Conservation (phyloP, 352 stramenopile genomes). For the Pythium aquatile region DNA sequence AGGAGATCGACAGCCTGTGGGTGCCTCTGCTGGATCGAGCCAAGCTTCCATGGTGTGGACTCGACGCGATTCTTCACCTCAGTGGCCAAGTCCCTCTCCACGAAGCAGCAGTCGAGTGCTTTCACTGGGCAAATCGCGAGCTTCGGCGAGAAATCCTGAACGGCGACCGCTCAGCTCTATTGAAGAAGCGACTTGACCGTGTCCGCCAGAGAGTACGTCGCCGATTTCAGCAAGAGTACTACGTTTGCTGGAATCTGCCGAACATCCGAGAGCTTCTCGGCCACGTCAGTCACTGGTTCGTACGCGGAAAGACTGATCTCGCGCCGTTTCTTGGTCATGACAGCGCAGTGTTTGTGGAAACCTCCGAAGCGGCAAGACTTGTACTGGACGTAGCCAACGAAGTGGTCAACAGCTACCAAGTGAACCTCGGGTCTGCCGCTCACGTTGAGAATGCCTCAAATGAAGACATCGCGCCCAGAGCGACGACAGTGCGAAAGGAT, state of each 20-base stretch:
- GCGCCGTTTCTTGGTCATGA: slow-evolving; percentile 61
- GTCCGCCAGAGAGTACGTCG: slow-evolving; percentile 42
- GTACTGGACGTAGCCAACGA: slow-evolving; percentile 49
- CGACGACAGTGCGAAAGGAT: neutral
- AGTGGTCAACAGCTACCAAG: slow-evolving; percentile 58
- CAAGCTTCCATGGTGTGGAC: slow-evolving; percentile 57
- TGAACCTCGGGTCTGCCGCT: slow-evolving; percentile 35
- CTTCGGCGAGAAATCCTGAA: slow-evolving; percentile 20
- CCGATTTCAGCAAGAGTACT: slow-evolving; percentile 76
- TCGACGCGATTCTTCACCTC: slow-evolving; percentile 71
- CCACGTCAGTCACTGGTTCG: slow-evolving; percentile 66
- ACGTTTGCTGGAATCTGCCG: slow-evolving; percentile 60
- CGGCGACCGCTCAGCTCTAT: slow-evolving; percentile 4
- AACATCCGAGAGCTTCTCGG: slow-evolving; percentile 59
- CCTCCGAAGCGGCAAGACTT: slow-evolving; percentile 32
- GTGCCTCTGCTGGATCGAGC: slow-evolving; percentile 42
- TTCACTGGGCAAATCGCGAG: slow-evolving; percentile 52
- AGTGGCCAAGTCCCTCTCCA: slow-evolving; percentile 76
- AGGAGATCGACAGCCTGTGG: slow-evolving; percentile 59
- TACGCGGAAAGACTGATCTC: slow-evolving; percentile 53
- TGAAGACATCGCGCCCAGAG: neutral
- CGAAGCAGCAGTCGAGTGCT: slow-evolving; percentile 59
- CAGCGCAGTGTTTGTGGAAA: slow-evolving; percentile 6
- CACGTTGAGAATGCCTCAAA: neutral
- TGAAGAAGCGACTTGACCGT: slow-evolving; percentile 2